phyloP scores from a whole-genome alignment of 257 asterid species.

The Solanum bulbocastanum region DNA sequence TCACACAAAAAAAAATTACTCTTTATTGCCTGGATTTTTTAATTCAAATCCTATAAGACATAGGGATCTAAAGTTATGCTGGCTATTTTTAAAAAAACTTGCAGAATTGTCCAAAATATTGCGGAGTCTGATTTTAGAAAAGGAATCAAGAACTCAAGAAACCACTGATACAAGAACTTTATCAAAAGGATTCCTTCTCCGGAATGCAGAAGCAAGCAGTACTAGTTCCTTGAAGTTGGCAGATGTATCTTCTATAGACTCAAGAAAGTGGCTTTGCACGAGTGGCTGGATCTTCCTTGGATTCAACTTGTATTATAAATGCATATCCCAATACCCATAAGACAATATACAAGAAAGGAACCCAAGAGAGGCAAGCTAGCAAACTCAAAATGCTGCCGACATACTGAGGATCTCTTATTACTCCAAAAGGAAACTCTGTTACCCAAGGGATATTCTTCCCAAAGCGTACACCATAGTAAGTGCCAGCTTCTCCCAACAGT shows the following conservation, averaged over 20 bases:
- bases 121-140: neutral
- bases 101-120: neutral
- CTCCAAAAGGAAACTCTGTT: constrained; percentile 80
- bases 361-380: constrained; percentile 66
- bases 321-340: constrained; percentile 68
- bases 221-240: neutral
- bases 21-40: neutral
- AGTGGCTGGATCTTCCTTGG: constrained; percentile 62
- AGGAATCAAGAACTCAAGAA: neutral
- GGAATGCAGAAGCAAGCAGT: neutral
- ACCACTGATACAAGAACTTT: neutral
- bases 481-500: constrained; percentile 83
- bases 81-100: neutral
- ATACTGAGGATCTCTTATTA: constrained; percentile 81
- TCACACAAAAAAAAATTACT: neutral
- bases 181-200: neutral
- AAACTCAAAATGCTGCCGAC: constrained; percentile 80
- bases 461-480: constrained; percentile 88
- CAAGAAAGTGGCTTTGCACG: constrained; percentile 64
- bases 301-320: constrained; percentile 60
- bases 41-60: neutral
- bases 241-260: neutral
- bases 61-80: neutral
- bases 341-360: constrained; percentile 45
- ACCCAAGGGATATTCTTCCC: constrained; percentile 86